A percentile compares a stretch with the other conserved stretches of the same genome.
Conservation (phyloP, 2,329 filamentous ascomycete species). For the Hypoxylon sp. region DNA sequence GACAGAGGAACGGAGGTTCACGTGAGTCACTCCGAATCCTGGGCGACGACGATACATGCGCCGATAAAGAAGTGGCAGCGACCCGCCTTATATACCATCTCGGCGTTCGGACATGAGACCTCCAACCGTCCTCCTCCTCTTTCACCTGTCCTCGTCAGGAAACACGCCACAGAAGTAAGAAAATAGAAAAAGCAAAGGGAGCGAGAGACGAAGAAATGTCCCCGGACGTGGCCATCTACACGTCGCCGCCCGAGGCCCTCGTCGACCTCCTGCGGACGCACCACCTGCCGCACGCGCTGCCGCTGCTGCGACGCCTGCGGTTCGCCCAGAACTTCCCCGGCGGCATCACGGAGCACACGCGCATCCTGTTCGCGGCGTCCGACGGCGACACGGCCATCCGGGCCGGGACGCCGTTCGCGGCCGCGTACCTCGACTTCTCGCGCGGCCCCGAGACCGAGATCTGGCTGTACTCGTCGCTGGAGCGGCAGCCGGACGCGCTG, state of each 20-base stretch:
- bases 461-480: slow-evolving; percentile 66
- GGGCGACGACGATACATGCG: background rate
- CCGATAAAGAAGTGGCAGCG: background rate
- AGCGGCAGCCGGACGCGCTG: slow-evolving; percentile 40
- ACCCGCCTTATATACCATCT: background rate
- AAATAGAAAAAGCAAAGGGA: background rate
- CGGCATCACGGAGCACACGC: slow-evolving; percentile 54
- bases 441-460: slow-evolving; percentile 69
- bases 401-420: slow-evolving; percentile 53
- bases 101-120: background rate
- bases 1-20: background rate
- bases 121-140: background rate
- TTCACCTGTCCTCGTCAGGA: background rate
- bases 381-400: slow-evolving; percentile 2
- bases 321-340: slow-evolving; percentile 56
- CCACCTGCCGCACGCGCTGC: slow-evolving; percentile 65
- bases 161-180: background rate
- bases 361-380: slow-evolving; percentile 52
- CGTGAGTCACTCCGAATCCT: background rate
- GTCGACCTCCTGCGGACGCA: slow-evolving; percentile 54
- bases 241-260: slow-evolving; percentile 48
- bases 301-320: slow-evolving; percentile 69
- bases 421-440: slow-evolving; percentile 68
- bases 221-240: slow-evolving; percentile 40
- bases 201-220: slow-evolving; percentile 6